Evolutionary conservation across 257 asterid species (phyloP), one percentile per base, ranked within the genome.

Genomic region (Solanum microdontum): DNA sequence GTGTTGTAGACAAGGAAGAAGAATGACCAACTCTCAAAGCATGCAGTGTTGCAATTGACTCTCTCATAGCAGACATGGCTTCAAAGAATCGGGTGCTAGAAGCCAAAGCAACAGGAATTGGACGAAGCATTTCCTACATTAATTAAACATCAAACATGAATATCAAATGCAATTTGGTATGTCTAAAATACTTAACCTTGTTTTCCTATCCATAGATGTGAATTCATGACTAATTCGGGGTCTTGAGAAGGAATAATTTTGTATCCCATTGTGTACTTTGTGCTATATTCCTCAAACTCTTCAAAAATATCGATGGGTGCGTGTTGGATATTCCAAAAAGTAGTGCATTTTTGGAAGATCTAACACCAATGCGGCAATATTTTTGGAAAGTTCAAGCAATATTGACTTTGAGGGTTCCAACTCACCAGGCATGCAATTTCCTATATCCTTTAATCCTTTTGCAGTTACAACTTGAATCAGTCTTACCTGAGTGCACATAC

Each of bases 21-120:
- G 96, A 88, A 90, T 86, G 94, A 6, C 98, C 96, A 6, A 94
- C 97, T 92, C 98, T 92, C 90, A 95, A 91, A 14, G 94, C 87
- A 90, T 97, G 99, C 82, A 97, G 98, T 37, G 96, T 93, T 82
- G 97, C 93, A 83, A 94, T 95, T 13, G 97, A 95, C 84, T 96
- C 99, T 84, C 98, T 93, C 98, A 95, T 95, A 72, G 98, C 98
- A 28, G 99, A 95, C 96, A 94, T 96, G 28, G 98, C 99, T 92
- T 95, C 98, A 82, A 97, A 95, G 92, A 95, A 94, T 10, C 98
- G 95, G 60, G 98, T 97, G 94, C 98, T 95, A 11, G 99, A 97
- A 83, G 99, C 99, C 90, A 95, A 88, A 37, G 99, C 99, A 70
- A 95, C 98, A n/a, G 98, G 99, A 87, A 96, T 96, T 15, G 98